Evolutionary conservation across 2,329 filamentous ascomycete genomes (phyloP).

Genomic region (Gaeumannomyces sp.): DNA sequence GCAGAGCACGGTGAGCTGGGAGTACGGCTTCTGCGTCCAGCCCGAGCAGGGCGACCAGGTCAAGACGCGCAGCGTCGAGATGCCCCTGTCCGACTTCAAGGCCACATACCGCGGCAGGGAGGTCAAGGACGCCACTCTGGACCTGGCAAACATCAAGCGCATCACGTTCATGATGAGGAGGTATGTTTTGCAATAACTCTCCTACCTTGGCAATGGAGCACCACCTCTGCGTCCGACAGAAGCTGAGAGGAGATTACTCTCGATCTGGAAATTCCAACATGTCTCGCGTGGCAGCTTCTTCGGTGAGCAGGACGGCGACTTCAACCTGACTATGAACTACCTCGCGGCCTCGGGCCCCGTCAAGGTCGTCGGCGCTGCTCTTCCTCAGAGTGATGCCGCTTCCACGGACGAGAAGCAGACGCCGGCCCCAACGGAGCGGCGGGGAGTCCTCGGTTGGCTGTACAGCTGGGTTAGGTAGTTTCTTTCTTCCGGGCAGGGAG

Average conservation of each 20-base stretch:
- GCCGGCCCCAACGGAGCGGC: not conserved
- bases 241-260: not conserved
- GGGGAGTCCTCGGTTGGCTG: not conserved
- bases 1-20: slow-evolving; percentile 65
- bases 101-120: slow-evolving; percentile 68
- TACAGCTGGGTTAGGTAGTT: not conserved
- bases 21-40: slow-evolving; percentile 61
- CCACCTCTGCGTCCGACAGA: no score
- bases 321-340: slow-evolving; percentile 44
- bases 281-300: slow-evolving; percentile 55
- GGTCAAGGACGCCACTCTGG: slow-evolving; percentile 51
- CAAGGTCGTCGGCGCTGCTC: slow-evolving; percentile 1
- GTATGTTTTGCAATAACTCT: slow-evolving; percentile 32
- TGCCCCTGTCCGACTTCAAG: slow-evolving; percentile 60
- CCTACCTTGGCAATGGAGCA: no score
- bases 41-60: slow-evolving; percentile 19
- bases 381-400: not conserved
- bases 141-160: slow-evolving; percentile 55
- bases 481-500: not conserved
- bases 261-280: not conserved
- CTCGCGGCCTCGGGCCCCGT: slow-evolving; percentile 1
- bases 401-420: slow-evolving; percentile 1
- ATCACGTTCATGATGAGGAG: slow-evolving; percentile 78
- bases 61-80: slow-evolving; percentile 35
- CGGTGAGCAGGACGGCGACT: slow-evolving; percentile 63